A percentile compares a stretch with the other conserved stretches of the same genome.
phyloP scores from a whole-genome alignment of 225 moss, liverwort and hornwort genomes.

The Thuidium tamariscinum region DNA sequence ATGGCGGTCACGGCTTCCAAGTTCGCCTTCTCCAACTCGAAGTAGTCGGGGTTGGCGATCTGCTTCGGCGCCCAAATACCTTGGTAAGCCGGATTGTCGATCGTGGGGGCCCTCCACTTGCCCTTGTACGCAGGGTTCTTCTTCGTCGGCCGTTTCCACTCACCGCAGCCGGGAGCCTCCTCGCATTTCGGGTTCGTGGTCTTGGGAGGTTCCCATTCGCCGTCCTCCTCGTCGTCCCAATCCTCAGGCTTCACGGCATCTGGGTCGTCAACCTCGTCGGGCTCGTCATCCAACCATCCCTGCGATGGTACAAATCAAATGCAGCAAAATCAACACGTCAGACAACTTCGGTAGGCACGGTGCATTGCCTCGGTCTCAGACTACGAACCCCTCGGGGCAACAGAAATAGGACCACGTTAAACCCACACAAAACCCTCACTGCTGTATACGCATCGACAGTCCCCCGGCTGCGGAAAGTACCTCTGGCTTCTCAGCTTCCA shows the following conservation, averaged over 20 bases:
- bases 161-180: slow-evolving; percentile 55
- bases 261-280: slow-evolving; percentile 52
- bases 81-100: slow-evolving; percentile 47
- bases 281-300: slow-evolving; percentile 67
- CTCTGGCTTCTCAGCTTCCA: slow-evolving; percentile 71
- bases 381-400: neutral
- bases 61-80: slow-evolving; percentile 49
- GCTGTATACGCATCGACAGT: too few relatives aligned
- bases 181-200: slow-evolving; percentile 50
- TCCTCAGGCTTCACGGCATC: slow-evolving; percentile 58
- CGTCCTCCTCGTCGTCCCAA: slow-evolving; percentile 67
- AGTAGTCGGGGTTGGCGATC: slow-evolving; percentile 45
- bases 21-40: slow-evolving; percentile 46
- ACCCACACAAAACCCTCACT: too few relatives aligned
- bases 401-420: neutral
- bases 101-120: slow-evolving; percentile 41
- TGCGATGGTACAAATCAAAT: neutral
- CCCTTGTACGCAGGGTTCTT: slow-evolving; percentile 52
- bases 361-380: neutral
- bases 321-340: neutral
- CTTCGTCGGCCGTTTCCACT: slow-evolving; percentile 48
- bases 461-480: neutral
- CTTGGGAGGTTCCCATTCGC: slow-evolving; percentile 63
- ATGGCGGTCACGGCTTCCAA: slow-evolving; percentile 49
- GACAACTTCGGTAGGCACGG: fast-evolving